Evolutionary conservation across 1,284 basidiomycete species (phyloP), one percentile per base, ranked within the genome.

Genomic region (Ustilago hordei): DNA sequence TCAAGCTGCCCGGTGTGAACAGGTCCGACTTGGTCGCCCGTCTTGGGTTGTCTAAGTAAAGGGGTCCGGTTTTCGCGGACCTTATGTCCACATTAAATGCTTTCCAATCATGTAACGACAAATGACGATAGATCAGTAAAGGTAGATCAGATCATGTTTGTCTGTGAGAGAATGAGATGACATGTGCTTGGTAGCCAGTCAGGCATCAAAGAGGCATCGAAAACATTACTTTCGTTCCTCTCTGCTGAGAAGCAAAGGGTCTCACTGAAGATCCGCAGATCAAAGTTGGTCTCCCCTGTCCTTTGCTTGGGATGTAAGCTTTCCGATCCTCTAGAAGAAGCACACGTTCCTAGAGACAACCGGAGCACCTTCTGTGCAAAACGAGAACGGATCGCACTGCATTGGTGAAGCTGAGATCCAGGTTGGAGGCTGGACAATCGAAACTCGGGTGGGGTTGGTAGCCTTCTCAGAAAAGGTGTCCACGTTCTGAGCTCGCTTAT

Each of bases 1-100:
- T 92, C 17, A 91, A 91, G 2, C 85, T 92, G 2, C 91, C 91
- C 1, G 89, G 82, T 55, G 63, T 83, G 78, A 67, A 65, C 45
- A 67, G 79, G 50, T 41, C 56, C 28, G 72, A 69, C 35, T 12
- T 75, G 63, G 28, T 66, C n/a, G 19, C 60, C 45, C 63, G 67
- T 48, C 72, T 75, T 19, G 67, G 63, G 6, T 60, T 75, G 15
- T 60, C 54, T 12, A 23, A 47, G 19, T 64, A 13, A 48, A 55
- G 11, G 9, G 28, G 28, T 55, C 31, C 43, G 43, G 43, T 17
- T 19, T 45, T 19, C 43, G n/a, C 43, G 19, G 43, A 45, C 43
- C 6, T 45, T 45, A 19, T 38, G 13, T 19, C n/a, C 19, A 19
- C 13, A 45, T 7, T 28, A 19, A 45, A n/a, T 45, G 17, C 8